Percentiles rank a stretch among this genome's conserved stretches.
These are phyloP conservation scores for Paramecium caudatum DNA, from an alignment of 73 alveolate genomes.

Conservation along the genomic window DNA sequence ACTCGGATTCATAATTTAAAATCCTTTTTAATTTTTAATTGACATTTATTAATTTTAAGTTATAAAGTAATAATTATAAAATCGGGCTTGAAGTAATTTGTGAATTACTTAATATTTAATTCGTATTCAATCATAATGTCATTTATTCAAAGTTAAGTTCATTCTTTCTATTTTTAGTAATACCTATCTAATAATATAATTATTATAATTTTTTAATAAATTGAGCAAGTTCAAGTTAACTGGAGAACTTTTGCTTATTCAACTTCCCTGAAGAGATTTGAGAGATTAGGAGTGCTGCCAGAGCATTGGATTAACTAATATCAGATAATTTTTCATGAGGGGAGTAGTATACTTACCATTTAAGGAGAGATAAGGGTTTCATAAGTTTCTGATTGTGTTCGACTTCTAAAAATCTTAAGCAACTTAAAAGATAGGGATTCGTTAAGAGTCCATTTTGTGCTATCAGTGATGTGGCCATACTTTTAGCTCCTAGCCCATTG, in stretches of 20 bases:
- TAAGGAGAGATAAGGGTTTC: conserved; percentile 6
- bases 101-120: no score
- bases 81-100: no score
- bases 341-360: conserved; percentile 23
- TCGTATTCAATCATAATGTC: conserved; percentile 46
- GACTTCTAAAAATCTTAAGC: conserved; percentile 39
- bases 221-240: neutral
- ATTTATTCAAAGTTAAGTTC: conserved; percentile 35
- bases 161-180: conserved; percentile 48
- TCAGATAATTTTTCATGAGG: conserved; percentile 30
- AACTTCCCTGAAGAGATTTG: neutral
- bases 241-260: neutral
- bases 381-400: conserved; percentile 29
- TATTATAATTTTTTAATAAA: neutral
- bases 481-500: conserved; percentile 3
- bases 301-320: neutral
- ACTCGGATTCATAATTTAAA: no score
- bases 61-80: no score
- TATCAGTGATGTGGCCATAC: conserved; percentile 23
- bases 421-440: neutral
- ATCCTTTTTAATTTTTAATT: no score
- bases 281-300: neutral
- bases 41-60: no score
- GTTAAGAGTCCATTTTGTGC: conserved; percentile 47
- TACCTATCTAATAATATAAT: neutral